phyloP scores from a whole-genome alignment of 441 rosid species.

The Flueggea neowawraea region DNA sequence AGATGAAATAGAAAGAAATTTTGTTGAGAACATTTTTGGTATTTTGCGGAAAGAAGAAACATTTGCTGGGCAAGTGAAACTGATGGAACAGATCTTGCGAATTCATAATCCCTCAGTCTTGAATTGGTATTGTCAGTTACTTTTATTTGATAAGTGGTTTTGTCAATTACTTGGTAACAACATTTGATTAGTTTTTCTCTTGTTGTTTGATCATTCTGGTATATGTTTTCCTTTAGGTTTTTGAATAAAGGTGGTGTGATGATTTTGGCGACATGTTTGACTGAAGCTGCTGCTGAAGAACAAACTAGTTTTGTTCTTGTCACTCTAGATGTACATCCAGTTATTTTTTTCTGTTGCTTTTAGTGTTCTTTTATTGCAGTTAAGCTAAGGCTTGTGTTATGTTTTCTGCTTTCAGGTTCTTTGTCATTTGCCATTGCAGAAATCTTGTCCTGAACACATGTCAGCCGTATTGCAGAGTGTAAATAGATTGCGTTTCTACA shows the following conservation, averaged over 20 bases:
- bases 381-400: conserved; percentile 18
- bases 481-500: conserved; percentile 76
- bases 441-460: conserved; percentile 88
- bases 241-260: conserved; percentile 86
- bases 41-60: conserved; percentile 80
- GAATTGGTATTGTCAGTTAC: conserved; percentile 52
- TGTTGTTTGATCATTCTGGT: not conserved
- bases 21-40: conserved; percentile 67
- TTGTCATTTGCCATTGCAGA: conserved; percentile 86
- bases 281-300: conserved; percentile 87
- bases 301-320: conserved; percentile 76
- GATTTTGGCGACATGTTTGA: conserved; percentile 95
- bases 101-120: conserved; percentile 74
- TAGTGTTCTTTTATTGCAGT: conserved; percentile 1
- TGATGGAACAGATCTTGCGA: conserved; percentile 92
- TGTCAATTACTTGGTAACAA: too few relatives aligned
- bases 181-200: not conserved
- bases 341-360: conserved; percentile 4
- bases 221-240: conserved; percentile 51
- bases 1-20: conserved; percentile 63
- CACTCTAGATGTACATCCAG: conserved; percentile 56
- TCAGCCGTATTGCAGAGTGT: conserved; percentile 93
- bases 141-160: not conserved
- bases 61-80: conserved; percentile 87
- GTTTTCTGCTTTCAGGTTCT: conserved; percentile 60